Conservation (phyloP, 805 yeast genomes). For the Candida hispaniensis region DNA sequence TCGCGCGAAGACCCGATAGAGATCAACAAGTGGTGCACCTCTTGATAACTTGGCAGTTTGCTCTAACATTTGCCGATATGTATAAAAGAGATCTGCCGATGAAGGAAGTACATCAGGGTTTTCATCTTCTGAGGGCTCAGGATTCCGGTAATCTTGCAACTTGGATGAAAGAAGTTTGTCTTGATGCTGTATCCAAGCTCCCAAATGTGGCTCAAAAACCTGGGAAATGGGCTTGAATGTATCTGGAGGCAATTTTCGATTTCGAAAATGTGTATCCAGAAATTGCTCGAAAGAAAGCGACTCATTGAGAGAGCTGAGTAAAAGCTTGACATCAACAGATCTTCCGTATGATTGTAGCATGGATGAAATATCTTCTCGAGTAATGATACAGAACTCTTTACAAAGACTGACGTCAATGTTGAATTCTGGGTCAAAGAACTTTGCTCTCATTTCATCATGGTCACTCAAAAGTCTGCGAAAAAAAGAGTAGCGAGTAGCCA, state of each 20-base stretch:
- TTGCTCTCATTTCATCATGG: constrained; percentile 42
- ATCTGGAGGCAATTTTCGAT: constrained; percentile 4
- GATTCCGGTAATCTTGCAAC: constrained; percentile 46
- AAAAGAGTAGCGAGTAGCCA: constrained; percentile 70
- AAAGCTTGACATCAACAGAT: constrained; percentile 46
- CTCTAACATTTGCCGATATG: constrained; percentile 58
- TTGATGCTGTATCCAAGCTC: constrained; percentile 80
- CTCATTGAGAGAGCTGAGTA: constrained; percentile 59
- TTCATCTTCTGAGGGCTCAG: constrained; percentile 34
- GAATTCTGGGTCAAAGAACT: constrained; percentile 65
- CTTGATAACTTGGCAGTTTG: constrained; percentile 55
- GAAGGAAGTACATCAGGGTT: constrained; percentile 58
- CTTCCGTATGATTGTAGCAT: constrained; percentile 37
- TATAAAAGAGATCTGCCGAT: constrained; percentile 75
- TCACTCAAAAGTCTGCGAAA: constrained; percentile 59
- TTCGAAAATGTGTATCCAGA: constrained; percentile 47
- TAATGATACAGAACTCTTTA: constrained; percentile 51
- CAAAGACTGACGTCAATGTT: constrained; percentile 52
- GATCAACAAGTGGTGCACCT: constrained; percentile 34
- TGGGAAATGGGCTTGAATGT: constrained; percentile 39
- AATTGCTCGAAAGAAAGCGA: constrained; percentile 77
- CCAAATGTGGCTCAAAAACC: constrained; percentile 76
- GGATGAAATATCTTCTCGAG: constrained; percentile 53
- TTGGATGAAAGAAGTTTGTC: constrained; percentile 51
- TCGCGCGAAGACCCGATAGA: constrained; percentile 51